phyloP scores from a whole-genome alignment of 2,329 filamentous ascomycete species.

The Trichoderma gracile region DNA sequence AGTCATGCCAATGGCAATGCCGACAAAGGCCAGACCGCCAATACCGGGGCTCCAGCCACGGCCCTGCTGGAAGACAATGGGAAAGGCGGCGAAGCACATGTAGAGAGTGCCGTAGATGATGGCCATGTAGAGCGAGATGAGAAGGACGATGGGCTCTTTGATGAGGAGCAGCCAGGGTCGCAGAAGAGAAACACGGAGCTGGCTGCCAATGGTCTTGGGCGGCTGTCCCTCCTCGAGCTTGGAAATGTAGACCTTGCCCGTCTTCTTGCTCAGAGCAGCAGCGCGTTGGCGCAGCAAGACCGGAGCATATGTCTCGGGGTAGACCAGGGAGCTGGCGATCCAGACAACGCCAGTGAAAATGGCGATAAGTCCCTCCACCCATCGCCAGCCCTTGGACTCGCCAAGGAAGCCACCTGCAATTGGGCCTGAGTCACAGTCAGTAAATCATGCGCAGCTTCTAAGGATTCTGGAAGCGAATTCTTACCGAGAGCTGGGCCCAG shows the following conservation, averaged over 20 bases:
- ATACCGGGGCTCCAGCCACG: constrained; percentile 61
- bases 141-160: constrained; percentile 65
- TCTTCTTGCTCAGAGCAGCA: constrained; percentile 50
- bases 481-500: constrained; percentile 58
- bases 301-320: constrained; percentile 63
- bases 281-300: constrained; percentile 57
- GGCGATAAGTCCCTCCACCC: constrained; percentile 63
- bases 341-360: constrained; percentile 62
- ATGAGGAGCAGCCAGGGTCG: constrained; percentile 67
- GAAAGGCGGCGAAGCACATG: constrained; percentile 56
- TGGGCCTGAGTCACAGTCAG: constrained; percentile 45
- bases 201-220: constrained; percentile 45
- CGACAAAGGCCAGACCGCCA: constrained; percentile 63
- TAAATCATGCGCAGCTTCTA: not conserved
- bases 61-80: constrained; percentile 61
- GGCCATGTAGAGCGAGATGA: constrained; percentile 65
- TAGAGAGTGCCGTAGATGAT: constrained; percentile 58
- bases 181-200: constrained; percentile 58
- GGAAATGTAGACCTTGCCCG: constrained; percentile 57
- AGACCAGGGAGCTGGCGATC: constrained; percentile 51
- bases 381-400: constrained; percentile 61
- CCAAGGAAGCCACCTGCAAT: constrained; percentile 65
- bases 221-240: constrained; percentile 49
- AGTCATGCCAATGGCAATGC: constrained; percentile 64
- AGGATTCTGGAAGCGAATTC: not conserved